Conservation (phyloP, 805 yeast species). For the Grigorovia jiainica region DNA sequence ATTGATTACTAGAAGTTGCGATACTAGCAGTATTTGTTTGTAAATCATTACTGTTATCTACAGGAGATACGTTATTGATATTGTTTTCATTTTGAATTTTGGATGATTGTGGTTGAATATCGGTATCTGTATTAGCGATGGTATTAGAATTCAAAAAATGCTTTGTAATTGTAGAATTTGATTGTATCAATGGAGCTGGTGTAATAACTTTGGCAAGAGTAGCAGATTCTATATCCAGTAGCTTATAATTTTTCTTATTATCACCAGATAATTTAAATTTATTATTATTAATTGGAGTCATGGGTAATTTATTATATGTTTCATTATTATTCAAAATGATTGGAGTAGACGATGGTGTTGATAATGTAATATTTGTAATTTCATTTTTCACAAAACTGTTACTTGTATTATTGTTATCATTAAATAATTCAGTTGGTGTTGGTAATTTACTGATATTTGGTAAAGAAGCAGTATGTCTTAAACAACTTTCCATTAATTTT, state of each 20-base stretch:
- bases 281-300: not conserved
- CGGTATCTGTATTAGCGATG: too few species aligned
- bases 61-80: too few species aligned
- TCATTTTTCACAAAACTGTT: too few species aligned
- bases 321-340: too few species aligned
- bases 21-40: not conserved
- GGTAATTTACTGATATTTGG: not conserved
- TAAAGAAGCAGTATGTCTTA: slow-evolving; percentile 15
- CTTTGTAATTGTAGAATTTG: not conserved
- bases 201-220: not conserved
- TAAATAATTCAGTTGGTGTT: not conserved
- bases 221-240: not conserved
- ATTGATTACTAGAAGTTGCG: slow-evolving; percentile 3
- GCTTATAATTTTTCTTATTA: not conserved
- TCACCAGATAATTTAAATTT: not conserved
- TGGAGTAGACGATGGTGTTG: too few species aligned
- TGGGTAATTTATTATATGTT: not conserved
- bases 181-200: not conserved
- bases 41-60: not conserved
- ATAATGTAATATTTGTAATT: too few species aligned
- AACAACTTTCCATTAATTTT: slow-evolving; percentile 18
- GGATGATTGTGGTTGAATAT: slow-evolving; percentile 9
- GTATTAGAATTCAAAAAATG: too few species aligned
- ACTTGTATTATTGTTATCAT: not conserved
- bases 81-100: slow-evolving; percentile 6